Evolutionary conservation across 352 stramenopile species (phyloP).

Genomic region (Pythium oligandrum): DNA sequence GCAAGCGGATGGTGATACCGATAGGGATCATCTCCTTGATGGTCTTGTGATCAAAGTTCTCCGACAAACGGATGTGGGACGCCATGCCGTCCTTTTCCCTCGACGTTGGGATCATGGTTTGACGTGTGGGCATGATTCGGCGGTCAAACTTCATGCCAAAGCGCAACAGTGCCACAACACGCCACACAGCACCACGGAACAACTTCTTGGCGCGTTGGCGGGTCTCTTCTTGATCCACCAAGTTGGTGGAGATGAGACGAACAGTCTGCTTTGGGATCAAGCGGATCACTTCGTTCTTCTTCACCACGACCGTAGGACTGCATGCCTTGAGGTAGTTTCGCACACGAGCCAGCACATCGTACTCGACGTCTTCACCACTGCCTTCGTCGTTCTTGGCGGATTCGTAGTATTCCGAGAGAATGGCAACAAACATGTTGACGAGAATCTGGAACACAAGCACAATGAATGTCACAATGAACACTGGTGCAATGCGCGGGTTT

Average conservation of each 20-base stretch:
- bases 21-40: conserved; percentile 89
- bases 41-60: conserved; percentile 88
- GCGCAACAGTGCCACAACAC: conserved; percentile 78
- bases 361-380: conserved; percentile 72
- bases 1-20: conserved; percentile 74
- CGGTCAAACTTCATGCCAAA: conserved; percentile 88
- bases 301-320: conserved; percentile 71
- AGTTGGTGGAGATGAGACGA: conserved; percentile 82
- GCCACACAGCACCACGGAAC: conserved; percentile 82
- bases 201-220: conserved; percentile 75
- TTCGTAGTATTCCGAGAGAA: conserved; percentile 87
- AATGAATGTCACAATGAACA: conserved; percentile 85
- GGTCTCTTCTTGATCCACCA: conserved; percentile 83
- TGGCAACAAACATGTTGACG: conserved; percentile 89
- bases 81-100: conserved; percentile 44
- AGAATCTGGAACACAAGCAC: conserved; percentile 84
- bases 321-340: conserved; percentile 72
- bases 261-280: conserved; percentile 71
- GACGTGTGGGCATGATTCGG: conserved; percentile 58
- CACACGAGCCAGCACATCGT: conserved; percentile 79
- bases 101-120: conserved; percentile 12
- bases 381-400: conserved; percentile 75
- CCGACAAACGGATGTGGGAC: conserved; percentile 77
- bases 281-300: conserved; percentile 73
- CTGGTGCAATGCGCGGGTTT: conserved; percentile 68